Conservation (phyloP, 306 rosid genomes). For the Glycine latifolia region DNA sequence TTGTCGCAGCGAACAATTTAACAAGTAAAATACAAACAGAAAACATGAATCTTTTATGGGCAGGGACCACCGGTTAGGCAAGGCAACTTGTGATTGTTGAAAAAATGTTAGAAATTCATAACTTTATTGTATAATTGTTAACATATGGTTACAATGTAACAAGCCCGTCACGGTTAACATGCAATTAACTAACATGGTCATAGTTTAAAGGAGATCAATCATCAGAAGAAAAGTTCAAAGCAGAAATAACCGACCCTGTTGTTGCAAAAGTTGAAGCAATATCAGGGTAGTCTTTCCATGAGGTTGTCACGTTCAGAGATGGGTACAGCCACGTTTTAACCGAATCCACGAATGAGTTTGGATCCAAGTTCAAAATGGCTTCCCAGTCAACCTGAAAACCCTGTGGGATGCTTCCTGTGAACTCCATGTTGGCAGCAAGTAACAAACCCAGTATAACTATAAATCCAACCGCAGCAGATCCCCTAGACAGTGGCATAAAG, state of each 20-base stretch:
- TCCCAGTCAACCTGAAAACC: constrained; percentile 97
- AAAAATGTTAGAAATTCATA: constrained; percentile 10
- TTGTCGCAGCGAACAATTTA: not conserved
- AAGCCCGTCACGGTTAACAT: constrained; percentile 6
- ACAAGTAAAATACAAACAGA: constrained; percentile 10
- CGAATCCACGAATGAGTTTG: constrained; percentile 73
- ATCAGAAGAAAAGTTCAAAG: constrained; percentile 73
- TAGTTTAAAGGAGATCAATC: constrained; percentile 48
- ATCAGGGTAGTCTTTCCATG: constrained; percentile 95
- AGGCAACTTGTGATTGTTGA: not conserved
- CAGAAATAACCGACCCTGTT: constrained; percentile 90
- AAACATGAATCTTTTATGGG: not conserved
- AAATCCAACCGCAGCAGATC: constrained; percentile 89
- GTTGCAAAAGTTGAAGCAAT: constrained; percentile 74
- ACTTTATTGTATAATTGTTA: constrained; percentile 30
- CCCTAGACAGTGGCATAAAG: constrained; percentile 97
- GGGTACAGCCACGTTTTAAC: constrained; percentile 90
- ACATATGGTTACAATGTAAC: constrained; percentile 30
- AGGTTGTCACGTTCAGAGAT: constrained; percentile 77
- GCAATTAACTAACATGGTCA: constrained; percentile 50
- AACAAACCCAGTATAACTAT: constrained; percentile 84
- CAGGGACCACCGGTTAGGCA: not conserved
- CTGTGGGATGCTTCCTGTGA: constrained; percentile 82
- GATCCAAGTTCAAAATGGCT: constrained; percentile 78
- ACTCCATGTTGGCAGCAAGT: constrained; percentile 97